Percentiles rank a stretch among this genome's conserved stretches.
phyloP scores from a whole-genome alignment of 768 basidiomycete species.

The Leccinellum albellum region DNA sequence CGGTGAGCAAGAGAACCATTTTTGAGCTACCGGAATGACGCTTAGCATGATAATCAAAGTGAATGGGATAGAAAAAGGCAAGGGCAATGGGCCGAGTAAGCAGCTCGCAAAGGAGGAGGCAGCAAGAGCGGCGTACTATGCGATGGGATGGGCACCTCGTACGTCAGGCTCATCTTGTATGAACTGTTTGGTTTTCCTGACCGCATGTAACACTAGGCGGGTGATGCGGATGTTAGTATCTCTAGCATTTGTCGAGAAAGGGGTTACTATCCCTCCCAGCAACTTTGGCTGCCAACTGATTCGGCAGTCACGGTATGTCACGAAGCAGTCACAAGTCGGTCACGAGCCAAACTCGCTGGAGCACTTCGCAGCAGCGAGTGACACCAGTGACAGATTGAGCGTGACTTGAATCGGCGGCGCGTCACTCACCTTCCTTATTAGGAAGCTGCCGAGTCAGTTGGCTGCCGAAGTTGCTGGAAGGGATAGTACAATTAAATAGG shows the following conservation, averaged over 20 bases:
- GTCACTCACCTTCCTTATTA: neutral
- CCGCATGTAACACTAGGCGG: slow-evolving; percentile 10
- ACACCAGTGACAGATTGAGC: neutral
- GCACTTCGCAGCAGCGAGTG: neutral
- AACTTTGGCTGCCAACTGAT: neutral
- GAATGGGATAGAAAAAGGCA: slow-evolving; percentile 65
- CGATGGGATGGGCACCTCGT: slow-evolving; percentile 70
- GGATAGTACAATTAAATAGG: slow-evolving; percentile 15
- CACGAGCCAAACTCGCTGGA: neutral
- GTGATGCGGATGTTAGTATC: slow-evolving; percentile 5
- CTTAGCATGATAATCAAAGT: slow-evolving; percentile 38
- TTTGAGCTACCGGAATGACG: neutral
- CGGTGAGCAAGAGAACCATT: slow-evolving; percentile 44
- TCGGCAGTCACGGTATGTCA: neutral
- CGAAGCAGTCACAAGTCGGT: neutral
- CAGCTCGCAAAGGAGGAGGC: slow-evolving; percentile 78
- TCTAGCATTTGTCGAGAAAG: neutral
- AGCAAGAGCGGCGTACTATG: slow-evolving; percentile 64
- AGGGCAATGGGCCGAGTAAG: slow-evolving; percentile 63
- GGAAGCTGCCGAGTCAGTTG: neutral
- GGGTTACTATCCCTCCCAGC: neutral
- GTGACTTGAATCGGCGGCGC: neutral
- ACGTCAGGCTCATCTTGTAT: slow-evolving; percentile 10
- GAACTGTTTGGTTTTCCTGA: neutral
- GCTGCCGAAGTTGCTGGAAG: neutral